Percentiles rank a stretch among this genome's conserved stretches.
Evolutionary conservation across 441 rosid genomes (phyloP).

Genomic region (Euphorbia schlechtendalii): DNA sequence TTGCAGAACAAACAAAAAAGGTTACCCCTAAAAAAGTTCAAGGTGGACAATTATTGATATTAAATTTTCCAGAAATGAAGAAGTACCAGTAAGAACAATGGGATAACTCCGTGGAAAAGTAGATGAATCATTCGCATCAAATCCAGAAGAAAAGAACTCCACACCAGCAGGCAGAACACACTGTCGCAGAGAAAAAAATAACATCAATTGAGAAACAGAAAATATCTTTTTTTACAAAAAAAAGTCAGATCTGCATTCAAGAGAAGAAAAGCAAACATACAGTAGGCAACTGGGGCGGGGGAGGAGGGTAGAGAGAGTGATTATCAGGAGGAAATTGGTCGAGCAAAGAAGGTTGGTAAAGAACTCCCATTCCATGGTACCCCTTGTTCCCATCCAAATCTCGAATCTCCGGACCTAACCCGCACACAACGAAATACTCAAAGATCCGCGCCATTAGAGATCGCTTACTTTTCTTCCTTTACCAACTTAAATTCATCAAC

Average conservation of each 20-base stretch:
- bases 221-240: neutral
- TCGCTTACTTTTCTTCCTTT: neutral
- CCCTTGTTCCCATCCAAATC: slow-evolving; percentile 81
- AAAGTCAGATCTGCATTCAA: slow-evolving; percentile 20
- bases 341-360: slow-evolving; percentile 70
- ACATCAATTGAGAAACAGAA: neutral
- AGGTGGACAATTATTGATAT: neutral
- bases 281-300: slow-evolving; percentile 95
- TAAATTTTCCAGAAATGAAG: too few species aligned
- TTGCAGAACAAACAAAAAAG: neutral
- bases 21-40: neutral
- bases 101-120: slow-evolving; percentile 89
- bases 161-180: slow-evolving; percentile 97
- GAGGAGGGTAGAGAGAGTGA: slow-evolving; percentile 68
- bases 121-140: slow-evolving; percentile 47
- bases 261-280: slow-evolving; percentile 29
- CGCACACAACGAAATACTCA: slow-evolving; percentile 93
- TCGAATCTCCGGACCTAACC: slow-evolving; percentile 93
- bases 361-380: slow-evolving; percentile 50
- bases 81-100: slow-evolving; percentile 80
- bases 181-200: slow-evolving; percentile 26
- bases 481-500: neutral
- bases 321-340: slow-evolving; percentile 78
- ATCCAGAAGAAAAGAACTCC: slow-evolving; percentile 62
- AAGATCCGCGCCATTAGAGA: slow-evolving; percentile 62